Percentiles rank a stretch among this genome's conserved stretches.
Evolutionary conservation across 2,329 filamentous ascomycete species (phyloP).

Genomic region (Clonostachys rosea): DNA sequence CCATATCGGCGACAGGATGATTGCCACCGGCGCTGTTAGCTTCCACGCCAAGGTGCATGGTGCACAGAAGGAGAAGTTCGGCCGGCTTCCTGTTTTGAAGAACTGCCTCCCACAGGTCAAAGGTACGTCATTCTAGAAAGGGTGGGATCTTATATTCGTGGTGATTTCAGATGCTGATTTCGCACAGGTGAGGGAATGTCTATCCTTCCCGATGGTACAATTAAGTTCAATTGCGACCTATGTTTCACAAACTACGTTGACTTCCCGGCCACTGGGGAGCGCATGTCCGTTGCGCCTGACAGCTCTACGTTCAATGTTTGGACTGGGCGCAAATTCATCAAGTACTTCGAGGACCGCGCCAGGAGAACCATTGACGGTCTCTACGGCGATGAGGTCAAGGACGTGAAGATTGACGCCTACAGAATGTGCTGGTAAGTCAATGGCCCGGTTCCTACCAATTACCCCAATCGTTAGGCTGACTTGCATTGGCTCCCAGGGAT

Average conservation of each 20-base stretch:
- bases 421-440: constrained; percentile 38
- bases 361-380: constrained; percentile 30
- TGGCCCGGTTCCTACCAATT: neutral
- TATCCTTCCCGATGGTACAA: constrained; percentile 37
- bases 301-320: constrained; percentile 33
- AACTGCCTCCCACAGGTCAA: constrained; percentile 33
- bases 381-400: constrained; percentile 32
- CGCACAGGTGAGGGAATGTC: constrained; percentile 33
- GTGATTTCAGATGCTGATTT: too few species aligned
- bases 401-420: constrained; percentile 32
- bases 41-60: constrained; percentile 30
- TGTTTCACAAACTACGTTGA: constrained; percentile 51
- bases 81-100: constrained; percentile 48
- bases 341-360: constrained; percentile 37
- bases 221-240: constrained; percentile 59
- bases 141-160: too few species aligned
- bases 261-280: constrained; percentile 38
- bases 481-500: constrained; percentile 37
- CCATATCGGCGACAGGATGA: constrained; percentile 46
- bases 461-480: neutral
- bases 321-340: constrained; percentile 29
- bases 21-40: constrained; percentile 49
- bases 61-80: constrained; percentile 40
- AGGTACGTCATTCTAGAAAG: constrained; percentile 19
- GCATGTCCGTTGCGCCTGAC: constrained; percentile 45